Evolutionary conservation across 2,329 filamentous ascomycete species (phyloP).

Genomic region (Neoarthrinium moseri): DNA sequence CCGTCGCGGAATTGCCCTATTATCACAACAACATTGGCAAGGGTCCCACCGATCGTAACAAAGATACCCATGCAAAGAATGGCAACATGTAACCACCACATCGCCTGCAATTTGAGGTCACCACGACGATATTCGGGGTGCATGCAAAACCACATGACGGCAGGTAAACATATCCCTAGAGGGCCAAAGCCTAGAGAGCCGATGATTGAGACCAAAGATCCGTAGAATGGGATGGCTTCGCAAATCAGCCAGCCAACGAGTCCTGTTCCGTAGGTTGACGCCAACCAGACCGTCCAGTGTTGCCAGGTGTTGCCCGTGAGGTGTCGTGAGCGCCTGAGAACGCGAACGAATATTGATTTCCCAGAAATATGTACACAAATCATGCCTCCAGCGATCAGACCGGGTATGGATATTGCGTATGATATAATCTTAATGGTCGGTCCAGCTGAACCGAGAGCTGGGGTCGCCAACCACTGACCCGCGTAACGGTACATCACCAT

Average conservation of each 20-base stretch:
- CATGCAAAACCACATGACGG: background rate
- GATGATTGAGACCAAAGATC: background rate
- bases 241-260: background rate
- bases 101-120: background rate
- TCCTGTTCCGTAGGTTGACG: background rate
- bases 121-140: background rate
- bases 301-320: background rate
- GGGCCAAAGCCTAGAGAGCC: background rate
- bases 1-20: background rate
- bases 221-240: background rate
- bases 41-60: background rate
- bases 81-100: background rate
- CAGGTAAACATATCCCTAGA: background rate
- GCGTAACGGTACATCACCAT: slow-evolving; percentile 1
- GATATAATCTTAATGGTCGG: background rate
- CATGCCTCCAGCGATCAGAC: background rate
- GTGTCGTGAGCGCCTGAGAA: background rate
- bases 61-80: background rate
- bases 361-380: background rate
- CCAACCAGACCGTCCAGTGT: background rate
- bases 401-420: background rate
- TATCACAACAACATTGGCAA: background rate
- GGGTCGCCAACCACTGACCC: background rate
- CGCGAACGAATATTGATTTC: background rate
- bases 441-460: background rate